Evolutionary conservation across 345 rosid species (phyloP).

Genomic region (Ceriops decandra): DNA sequence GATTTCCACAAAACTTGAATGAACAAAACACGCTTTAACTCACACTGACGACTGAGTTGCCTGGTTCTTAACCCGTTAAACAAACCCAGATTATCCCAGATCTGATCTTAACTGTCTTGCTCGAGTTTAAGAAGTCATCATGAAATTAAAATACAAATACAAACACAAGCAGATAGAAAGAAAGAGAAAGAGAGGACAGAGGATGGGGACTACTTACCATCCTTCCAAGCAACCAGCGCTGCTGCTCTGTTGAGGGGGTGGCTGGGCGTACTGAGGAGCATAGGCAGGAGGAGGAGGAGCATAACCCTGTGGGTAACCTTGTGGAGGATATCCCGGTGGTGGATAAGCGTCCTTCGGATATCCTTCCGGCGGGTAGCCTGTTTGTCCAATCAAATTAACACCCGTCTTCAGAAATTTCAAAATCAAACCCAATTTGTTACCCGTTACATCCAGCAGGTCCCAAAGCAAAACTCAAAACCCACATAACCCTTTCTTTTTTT

Average conservation of each 20-base stretch:
- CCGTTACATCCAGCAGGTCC: conserved; percentile 16
- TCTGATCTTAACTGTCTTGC: not conserved
- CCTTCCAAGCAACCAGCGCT: conserved; percentile 63
- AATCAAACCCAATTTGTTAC: not conserved
- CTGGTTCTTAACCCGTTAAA: not conserved
- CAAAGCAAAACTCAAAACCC: not conserved
- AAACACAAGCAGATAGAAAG: not conserved
- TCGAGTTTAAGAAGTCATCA: too few relatives aligned
- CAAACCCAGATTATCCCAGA: conserved; percentile 4
- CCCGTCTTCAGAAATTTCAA: not conserved
- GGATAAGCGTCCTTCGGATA: conserved; percentile 83
- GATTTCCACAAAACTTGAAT: too few relatives aligned
- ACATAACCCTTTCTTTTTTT: not conserved
- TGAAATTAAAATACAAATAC: not conserved
- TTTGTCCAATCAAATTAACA: not conserved
- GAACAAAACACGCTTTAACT: too few relatives aligned
- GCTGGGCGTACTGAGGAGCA: conserved; percentile 73
- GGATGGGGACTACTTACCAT: conserved; percentile 38
- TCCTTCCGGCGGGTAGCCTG: conserved; percentile 92
- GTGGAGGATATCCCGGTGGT: conserved; percentile 36
- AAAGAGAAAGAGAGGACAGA: not conserved
- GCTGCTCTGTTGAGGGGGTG: conserved; percentile 51
- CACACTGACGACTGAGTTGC: not conserved
- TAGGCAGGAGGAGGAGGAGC: conserved; percentile 60
- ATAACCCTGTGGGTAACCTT: conserved; percentile 54